A percentile compares a stretch with the other conserved stretches of the same genome.
These are phyloP conservation scores for Alternaria panax DNA, from an alignment of 2,329 filamentous ascomycete genomes.

Conservation along the genomic window DNA sequence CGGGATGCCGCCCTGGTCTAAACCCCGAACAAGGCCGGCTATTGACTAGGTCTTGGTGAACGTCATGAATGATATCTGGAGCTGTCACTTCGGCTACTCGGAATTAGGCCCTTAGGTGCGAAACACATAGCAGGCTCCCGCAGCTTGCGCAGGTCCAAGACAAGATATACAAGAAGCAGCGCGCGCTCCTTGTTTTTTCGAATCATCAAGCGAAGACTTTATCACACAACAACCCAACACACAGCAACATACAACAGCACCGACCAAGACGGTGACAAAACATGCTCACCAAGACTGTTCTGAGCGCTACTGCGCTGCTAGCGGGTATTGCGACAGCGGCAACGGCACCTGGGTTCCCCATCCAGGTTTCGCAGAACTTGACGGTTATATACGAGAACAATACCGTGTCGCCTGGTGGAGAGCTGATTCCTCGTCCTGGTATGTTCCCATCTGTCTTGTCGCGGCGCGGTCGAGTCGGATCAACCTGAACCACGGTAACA, in stretches of 20 bases:
- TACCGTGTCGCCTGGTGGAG: slow-evolving; percentile 42
- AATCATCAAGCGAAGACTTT: neutral
- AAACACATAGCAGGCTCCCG: neutral
- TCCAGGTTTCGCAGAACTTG: slow-evolving; percentile 26
- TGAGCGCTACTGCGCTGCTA: slow-evolving; percentile 23
- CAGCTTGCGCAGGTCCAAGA: neutral
- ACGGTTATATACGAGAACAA: slow-evolving; percentile 43
- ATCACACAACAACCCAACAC: neutral
- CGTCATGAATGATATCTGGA: neutral
- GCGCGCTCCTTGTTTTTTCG: neutral
- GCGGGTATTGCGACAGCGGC: slow-evolving; percentile 27
- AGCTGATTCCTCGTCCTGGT: slow-evolving; percentile 44
- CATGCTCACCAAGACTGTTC: slow-evolving; percentile 25
- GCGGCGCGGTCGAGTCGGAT: no score
- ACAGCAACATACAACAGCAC: neutral
- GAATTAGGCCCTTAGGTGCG: neutral
- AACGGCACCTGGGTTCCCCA: slow-evolving; percentile 42
- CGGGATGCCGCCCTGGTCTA: neutral
- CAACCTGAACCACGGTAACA: neutral
- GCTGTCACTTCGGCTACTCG: slow-evolving; percentile 1
- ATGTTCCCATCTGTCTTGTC: neutral
- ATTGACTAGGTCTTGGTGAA: neutral
- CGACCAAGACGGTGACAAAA: neutral
- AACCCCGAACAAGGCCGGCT: neutral
- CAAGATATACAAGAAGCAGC: neutral